A percentile compares a stretch with the other conserved stretches of the same genome.
Conservation (phyloP, 257 asterid genomes). For the Solanum tarapatanum region DNA sequence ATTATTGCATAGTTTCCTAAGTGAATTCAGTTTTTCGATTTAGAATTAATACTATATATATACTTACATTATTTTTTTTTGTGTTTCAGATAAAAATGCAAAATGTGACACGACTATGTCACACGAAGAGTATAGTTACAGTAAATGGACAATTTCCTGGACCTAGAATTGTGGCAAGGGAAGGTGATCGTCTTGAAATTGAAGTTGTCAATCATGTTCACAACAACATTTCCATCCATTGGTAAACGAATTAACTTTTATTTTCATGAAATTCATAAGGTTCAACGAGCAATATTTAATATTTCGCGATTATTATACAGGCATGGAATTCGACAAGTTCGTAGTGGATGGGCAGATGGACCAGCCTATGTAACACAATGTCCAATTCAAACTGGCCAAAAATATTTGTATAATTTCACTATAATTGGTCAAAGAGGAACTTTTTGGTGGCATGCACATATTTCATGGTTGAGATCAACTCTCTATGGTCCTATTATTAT, state of each 20-base stretch:
- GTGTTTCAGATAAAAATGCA: background rate
- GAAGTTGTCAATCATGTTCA: background rate
- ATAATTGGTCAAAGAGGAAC: background rate
- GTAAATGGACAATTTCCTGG: background rate
- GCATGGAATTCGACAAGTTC: background rate
- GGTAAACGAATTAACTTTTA: background rate
- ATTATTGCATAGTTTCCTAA: background rate
- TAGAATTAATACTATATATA: background rate
- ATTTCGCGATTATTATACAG: background rate
- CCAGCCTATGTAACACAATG: background rate
- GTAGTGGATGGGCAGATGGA: background rate
- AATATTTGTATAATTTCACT: background rate
- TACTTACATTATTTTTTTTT: too few relatives aligned
- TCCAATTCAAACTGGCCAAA: background rate
- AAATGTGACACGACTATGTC: background rate
- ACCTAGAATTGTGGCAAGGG: background rate
- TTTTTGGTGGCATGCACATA: background rate
- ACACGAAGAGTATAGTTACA: background rate
- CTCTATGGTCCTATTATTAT: slow-evolving; percentile 34
- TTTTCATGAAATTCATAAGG: background rate
- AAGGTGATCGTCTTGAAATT: background rate
- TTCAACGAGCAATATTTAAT: background rate
- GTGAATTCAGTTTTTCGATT: background rate
- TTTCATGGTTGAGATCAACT: slow-evolving; percentile 59
- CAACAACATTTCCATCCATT: background rate